phyloP scores from a whole-genome alignment of 2,329 filamentous ascomycete species.

The Verticillium klebahnii region DNA sequence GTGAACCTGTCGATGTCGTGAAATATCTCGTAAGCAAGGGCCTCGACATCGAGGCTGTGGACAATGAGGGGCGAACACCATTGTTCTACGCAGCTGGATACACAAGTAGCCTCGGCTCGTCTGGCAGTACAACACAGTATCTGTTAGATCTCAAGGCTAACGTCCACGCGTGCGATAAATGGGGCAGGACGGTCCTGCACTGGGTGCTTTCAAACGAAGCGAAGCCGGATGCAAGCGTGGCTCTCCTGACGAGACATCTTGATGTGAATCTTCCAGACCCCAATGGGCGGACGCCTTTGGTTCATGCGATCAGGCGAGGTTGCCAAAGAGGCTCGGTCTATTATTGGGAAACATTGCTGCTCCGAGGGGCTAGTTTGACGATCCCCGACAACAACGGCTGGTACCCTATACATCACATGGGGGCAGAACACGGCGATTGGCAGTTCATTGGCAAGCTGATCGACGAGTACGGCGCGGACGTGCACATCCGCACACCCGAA shows the following conservation, averaged over 20 bases:
- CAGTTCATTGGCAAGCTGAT: not conserved
- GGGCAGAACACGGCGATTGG: not conserved
- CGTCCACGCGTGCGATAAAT: not conserved
- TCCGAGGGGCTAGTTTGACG: too few species aligned
- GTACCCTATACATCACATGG: not conserved
- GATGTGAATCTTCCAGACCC: not conserved
- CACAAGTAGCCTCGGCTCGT: not conserved
- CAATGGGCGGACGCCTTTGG: not conserved
- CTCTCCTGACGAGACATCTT: not conserved
- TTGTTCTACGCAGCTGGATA: not conserved
- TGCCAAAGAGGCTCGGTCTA: not conserved
- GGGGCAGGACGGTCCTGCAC: not conserved
- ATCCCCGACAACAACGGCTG: not conserved
- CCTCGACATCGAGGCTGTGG: not conserved
- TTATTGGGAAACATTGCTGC: too few species aligned
- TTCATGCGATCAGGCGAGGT: not conserved
- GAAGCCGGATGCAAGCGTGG: too few species aligned
- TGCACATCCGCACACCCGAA: not conserved
- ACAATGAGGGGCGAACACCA: not conserved
- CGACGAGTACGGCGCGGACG: not conserved
- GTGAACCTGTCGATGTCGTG: not conserved
- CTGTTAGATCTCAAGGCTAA: not conserved
- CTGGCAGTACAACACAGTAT: not conserved
- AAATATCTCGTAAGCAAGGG: not conserved
- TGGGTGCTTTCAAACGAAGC: not conserved